Percentiles rank a stretch among this genome's conserved stretches.
These are phyloP conservation scores for Phytophthora kernoviae DNA, from an alignment of 352 stramenopile species.

Conservation along the genomic window DNA sequence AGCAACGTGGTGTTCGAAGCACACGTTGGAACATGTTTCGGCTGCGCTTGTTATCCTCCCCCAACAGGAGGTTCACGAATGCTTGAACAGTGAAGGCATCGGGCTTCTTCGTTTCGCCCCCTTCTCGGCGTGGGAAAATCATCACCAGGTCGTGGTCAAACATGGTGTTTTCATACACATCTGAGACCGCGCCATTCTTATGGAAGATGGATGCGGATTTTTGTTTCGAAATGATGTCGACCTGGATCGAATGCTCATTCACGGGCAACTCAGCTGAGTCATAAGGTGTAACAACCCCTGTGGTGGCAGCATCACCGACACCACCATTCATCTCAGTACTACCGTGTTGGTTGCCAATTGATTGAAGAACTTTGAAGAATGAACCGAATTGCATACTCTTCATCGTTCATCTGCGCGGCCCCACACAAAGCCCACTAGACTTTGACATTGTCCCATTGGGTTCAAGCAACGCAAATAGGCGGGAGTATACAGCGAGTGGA, in stretches of 20 bases:
- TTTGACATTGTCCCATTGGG: not conserved
- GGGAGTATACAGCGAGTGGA: not conserved
- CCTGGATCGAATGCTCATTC: slow-evolving; percentile 36
- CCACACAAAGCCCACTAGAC: not conserved
- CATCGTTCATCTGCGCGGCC: not conserved
- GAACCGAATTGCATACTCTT: not conserved
- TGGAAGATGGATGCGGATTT: slow-evolving; percentile 36
- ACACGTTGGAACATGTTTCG: slow-evolving; percentile 58
- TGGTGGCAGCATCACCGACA: not conserved
- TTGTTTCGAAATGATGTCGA: slow-evolving; percentile 33
- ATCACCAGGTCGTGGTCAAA: slow-evolving; percentile 77
- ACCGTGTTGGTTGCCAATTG: not conserved
- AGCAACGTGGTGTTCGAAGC: slow-evolving; percentile 61
- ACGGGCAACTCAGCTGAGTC: slow-evolving; percentile 17
- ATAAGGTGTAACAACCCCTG: not conserved
- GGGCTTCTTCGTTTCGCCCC: slow-evolving; percentile 57
- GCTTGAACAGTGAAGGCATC: slow-evolving; percentile 53
- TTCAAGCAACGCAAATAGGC: slow-evolving; percentile 27
- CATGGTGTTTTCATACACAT: slow-evolving; percentile 49
- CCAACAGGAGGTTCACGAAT: slow-evolving; percentile 67
- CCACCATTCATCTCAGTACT: slow-evolving; percentile 11
- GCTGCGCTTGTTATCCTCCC: slow-evolving; percentile 41
- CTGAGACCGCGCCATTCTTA: slow-evolving; percentile 18
- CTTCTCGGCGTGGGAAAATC: slow-evolving; percentile 66
- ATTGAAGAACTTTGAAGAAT: slow-evolving; percentile 19